Evolutionary conservation across 805 yeast genomes (phyloP).

Genomic region (Wickerhamomyces subpelliculosus): DNA sequence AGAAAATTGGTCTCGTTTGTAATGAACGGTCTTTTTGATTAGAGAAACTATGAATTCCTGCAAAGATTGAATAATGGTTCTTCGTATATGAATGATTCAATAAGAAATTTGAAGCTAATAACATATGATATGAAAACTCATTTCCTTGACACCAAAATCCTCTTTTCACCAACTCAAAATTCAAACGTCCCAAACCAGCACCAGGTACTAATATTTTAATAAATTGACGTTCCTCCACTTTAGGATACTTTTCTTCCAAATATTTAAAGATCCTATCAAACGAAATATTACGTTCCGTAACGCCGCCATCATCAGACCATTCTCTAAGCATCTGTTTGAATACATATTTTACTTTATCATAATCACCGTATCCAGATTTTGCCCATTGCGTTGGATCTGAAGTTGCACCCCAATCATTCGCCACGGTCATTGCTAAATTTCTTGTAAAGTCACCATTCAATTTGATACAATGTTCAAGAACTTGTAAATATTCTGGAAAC

Average conservation of each 20-base stretch:
- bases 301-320: slow-evolving; percentile 49
- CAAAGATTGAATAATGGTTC: slow-evolving; percentile 38
- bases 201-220: slow-evolving; percentile 53
- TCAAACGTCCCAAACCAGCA: slow-evolving; percentile 55
- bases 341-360: slow-evolving; percentile 50
- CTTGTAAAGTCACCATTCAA: slow-evolving; percentile 39
- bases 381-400: slow-evolving; percentile 34
- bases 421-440: slow-evolving; percentile 34
- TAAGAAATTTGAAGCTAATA: slow-evolving; percentile 46
- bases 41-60: slow-evolving; percentile 47
- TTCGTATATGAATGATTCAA: slow-evolving; percentile 39
- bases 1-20: slow-evolving; percentile 41
- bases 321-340: slow-evolving; percentile 54
- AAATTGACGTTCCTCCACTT: slow-evolving; percentile 27
- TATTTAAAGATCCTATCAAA: slow-evolving; percentile 30
- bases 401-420: slow-evolving; percentile 44
- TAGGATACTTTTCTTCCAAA: slow-evolving; percentile 31
- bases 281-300: slow-evolving; percentile 36
- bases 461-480: slow-evolving; percentile 35
- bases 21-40: slow-evolving; percentile 36
- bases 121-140: slow-evolving; percentile 61
- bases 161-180: slow-evolving; percentile 42
- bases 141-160: slow-evolving; percentile 65
- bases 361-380: slow-evolving; percentile 34
- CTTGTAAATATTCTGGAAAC: slow-evolving; percentile 36